Percentiles rank a stretch among this genome's conserved stretches.
phyloP scores from a whole-genome alignment of 306 rosid species.

The Glycine tomentella region DNA sequence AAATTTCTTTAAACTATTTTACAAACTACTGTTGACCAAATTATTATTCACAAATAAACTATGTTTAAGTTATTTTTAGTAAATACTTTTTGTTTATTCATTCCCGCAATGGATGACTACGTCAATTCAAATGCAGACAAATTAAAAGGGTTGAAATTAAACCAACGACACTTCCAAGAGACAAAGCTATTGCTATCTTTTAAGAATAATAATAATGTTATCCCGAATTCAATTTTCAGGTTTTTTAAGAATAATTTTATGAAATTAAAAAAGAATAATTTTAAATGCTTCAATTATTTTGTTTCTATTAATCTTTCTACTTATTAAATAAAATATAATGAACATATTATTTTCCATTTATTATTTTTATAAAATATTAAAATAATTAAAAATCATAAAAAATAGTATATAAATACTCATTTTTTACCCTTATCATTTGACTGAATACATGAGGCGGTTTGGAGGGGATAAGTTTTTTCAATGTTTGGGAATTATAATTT shows the following conservation, averaged over 20 bases:
- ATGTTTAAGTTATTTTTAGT: too few relatives aligned
- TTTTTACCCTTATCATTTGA: not conserved
- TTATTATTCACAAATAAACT: not conserved
- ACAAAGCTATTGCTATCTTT: not conserved
- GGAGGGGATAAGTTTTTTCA: too few relatives aligned
- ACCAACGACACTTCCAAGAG: constrained; percentile 16
- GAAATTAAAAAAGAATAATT: not conserved
- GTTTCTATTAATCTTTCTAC: not conserved
- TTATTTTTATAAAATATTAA: not conserved
- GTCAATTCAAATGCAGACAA: constrained; percentile 27
- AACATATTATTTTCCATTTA: too few relatives aligned
- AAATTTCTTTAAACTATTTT: not conserved
- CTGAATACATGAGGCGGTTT: too few relatives aligned
- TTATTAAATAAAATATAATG: not conserved
- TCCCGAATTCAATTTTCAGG: not conserved
- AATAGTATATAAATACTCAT: too few relatives aligned
- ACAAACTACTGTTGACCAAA: not conserved
- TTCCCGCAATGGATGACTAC: not conserved
- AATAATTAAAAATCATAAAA: too few relatives aligned
- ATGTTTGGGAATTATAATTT: too few relatives aligned
- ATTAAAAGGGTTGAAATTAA: not conserved
- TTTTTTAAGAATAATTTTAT: too few relatives aligned
- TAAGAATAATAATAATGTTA: not conserved
- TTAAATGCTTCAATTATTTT: not conserved
- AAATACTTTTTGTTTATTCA: not conserved